A percentile compares a stretch with the other conserved stretches of the same genome.
Evolutionary conservation across 768 basidiomycete genomes (phyloP).

Genomic region (Suillus weaverae): DNA sequence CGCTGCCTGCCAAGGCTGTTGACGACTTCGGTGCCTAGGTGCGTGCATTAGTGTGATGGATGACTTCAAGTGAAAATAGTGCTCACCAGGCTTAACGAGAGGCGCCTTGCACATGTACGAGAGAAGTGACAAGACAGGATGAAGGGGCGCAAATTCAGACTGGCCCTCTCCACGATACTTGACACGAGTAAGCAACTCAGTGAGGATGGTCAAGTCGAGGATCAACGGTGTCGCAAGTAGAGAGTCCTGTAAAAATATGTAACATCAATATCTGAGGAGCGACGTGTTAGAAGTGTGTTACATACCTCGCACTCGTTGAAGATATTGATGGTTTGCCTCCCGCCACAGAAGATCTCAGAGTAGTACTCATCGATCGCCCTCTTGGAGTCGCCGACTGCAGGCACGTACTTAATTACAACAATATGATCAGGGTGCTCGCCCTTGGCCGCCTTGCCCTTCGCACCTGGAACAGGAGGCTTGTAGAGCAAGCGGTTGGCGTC

Average conservation of each 20-base stretch:
- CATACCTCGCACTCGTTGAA: conserved; percentile 96
- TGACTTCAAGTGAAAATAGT: background rate
- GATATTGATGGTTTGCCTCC: conserved; percentile 90
- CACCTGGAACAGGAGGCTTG: conserved; percentile 69
- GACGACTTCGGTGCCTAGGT: conserved; percentile 79
- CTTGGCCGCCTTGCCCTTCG: conserved; percentile 61
- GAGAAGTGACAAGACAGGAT: conserved; percentile 89
- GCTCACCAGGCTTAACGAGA: conserved; percentile 85
- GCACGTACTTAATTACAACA: conserved; percentile 96
- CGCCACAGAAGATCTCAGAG: conserved; percentile 97
- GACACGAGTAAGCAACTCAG: conserved; percentile 92
- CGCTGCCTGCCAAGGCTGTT: conserved; percentile 95
- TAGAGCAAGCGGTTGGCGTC: conserved; percentile 85
- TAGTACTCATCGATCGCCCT: conserved; percentile 99
- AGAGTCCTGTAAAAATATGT: conserved; percentile 62
- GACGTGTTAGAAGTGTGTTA: conserved; percentile 8
- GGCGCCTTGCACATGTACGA: conserved; percentile 98
- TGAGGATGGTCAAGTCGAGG: conserved; percentile 88
- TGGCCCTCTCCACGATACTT: conserved; percentile 68
- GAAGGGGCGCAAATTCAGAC: conserved; percentile 76
- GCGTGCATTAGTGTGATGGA: conserved; percentile 1
- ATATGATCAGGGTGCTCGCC: conserved; percentile 98
- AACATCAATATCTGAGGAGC: too few relatives aligned
- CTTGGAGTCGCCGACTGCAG: conserved; percentile 96
- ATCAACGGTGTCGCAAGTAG: conserved; percentile 95